Conservation (phyloP, 345 rosid species). For the Eucalyptus pauciflora region DNA sequence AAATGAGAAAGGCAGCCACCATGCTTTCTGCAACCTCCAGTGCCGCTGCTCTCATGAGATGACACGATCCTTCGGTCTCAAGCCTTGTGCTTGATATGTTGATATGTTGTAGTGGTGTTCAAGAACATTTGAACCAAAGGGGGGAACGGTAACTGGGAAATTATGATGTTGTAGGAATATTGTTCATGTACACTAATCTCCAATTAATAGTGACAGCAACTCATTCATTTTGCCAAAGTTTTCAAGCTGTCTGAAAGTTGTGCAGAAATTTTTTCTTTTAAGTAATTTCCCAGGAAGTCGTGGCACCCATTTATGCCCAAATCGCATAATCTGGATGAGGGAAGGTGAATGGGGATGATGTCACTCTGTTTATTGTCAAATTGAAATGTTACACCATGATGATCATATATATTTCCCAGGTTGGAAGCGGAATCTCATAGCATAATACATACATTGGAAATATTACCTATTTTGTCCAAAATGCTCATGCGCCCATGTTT, state of each 20-base stretch:
- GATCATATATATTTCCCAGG: neutral
- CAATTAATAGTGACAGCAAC: neutral
- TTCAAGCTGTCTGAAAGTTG: neutral
- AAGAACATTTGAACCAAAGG: slow-evolving; percentile 67
- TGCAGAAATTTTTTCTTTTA: neutral
- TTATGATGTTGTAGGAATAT: neutral
- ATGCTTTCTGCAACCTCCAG: slow-evolving; percentile 14
- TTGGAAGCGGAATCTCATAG: neutral
- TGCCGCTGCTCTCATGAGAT: slow-evolving; percentile 38
- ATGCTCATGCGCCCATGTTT: too few relatives aligned
- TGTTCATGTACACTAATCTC: neutral
- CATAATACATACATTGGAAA: neutral
- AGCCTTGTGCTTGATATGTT: neutral
- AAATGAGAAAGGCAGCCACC: neutral
- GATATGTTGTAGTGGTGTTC: slow-evolving; percentile 20
- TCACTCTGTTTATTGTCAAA: neutral
- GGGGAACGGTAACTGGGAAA: neutral
- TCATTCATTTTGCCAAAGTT: neutral
- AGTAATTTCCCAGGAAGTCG: neutral
- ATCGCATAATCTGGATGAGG: neutral
- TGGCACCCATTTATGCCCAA: neutral
- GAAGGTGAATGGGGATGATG: neutral
- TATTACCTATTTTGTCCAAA: neutral
- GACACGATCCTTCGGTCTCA: neutral
- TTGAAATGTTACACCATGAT: neutral